Base-by-base conservation (phyloP, 1,284 basidiomycete species). In the Ceratobasidium sp. region DNA sequence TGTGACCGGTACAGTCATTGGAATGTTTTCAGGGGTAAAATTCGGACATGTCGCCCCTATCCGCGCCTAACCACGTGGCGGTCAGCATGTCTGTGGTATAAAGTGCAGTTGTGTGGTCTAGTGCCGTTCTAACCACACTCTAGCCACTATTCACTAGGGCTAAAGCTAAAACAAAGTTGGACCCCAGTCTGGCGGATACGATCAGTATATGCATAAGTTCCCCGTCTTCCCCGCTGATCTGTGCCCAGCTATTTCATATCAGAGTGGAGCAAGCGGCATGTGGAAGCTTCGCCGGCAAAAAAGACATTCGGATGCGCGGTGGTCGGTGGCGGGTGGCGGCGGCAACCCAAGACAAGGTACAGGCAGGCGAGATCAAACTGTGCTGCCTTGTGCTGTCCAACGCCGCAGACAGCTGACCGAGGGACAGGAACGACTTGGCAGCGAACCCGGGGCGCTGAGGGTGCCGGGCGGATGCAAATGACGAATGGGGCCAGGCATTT, bases 371-470 rank as follows among this genome's bases (percentile, higher is more conserved):
- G 54, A 56, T 56, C 54, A 56, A 56, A 56, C 29, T 29, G 31
- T 56, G 34, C 31, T n/a, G 9, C 34, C 16, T 14, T 22, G 54
- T 8, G 29, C 9, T 34, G 54, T 14, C 54, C 31, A 24, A 24
- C 9, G 14, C 27, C 7, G 6, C n/a, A 22, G 59, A 43, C 59
- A 61, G 59, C 37, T 61, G 59, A 43, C 59, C 34, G 54, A 58
- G 63, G 73, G 49, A 74, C 73, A 56, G 24, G 58, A 53, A 37
- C 31, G 43, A 51, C 48, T 80, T 71, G 79, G 78, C 19, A 53
- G 41, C 1, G 71, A 49, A 39, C 13, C 43, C 76, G 34, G 65
- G 63, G 59, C 59, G 58, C 49, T 54, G 22, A 59, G 59, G 65
- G 71, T 58, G 46, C 66, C 49, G 51, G 1, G 29, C 43, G 64